Percentiles rank a stretch among this genome's conserved stretches.
These are phyloP conservation scores for Carex littledalei DNA, from an alignment of 176 grass and related monocot species.

Conservation along the genomic window DNA sequence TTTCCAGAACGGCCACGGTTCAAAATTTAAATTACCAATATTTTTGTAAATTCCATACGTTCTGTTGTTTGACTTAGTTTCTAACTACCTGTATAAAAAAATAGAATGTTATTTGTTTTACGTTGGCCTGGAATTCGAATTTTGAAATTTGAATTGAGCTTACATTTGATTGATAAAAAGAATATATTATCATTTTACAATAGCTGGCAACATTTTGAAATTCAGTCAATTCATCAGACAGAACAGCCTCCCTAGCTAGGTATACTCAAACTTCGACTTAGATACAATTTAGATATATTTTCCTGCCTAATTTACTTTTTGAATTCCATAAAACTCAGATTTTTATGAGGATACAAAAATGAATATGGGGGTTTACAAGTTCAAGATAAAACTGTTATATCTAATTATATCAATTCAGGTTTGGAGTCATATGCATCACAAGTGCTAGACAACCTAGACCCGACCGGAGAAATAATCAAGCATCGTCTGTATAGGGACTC, in stretches of 20 bases:
- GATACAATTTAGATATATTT: background rate
- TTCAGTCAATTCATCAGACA: background rate
- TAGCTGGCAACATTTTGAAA: background rate
- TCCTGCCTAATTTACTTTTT: background rate
- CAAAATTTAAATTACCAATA: background rate
- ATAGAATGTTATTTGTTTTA: background rate
- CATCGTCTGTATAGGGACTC: slow-evolving; percentile 76
- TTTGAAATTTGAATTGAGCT: background rate
- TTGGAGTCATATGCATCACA: slow-evolving; percentile 66
- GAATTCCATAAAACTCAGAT: background rate
- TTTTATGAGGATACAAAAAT: background rate
- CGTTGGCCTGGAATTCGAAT: background rate
- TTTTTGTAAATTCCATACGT: background rate
- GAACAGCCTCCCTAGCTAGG: background rate
- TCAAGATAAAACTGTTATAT: background rate
- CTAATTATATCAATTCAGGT: slow-evolving; percentile 18
- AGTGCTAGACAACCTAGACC: slow-evolving; percentile 69
- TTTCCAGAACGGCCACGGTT: background rate
- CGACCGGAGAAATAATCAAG: slow-evolving; percentile 37
- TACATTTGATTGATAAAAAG: background rate
- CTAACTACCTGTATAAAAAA: background rate
- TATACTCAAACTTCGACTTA: background rate
- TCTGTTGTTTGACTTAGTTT: background rate
- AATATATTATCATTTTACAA: background rate
- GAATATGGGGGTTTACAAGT: no score